Base-by-base conservation (phyloP, 2,329 filamentous ascomycete species). In the Xylariaceae sp. region DNA sequence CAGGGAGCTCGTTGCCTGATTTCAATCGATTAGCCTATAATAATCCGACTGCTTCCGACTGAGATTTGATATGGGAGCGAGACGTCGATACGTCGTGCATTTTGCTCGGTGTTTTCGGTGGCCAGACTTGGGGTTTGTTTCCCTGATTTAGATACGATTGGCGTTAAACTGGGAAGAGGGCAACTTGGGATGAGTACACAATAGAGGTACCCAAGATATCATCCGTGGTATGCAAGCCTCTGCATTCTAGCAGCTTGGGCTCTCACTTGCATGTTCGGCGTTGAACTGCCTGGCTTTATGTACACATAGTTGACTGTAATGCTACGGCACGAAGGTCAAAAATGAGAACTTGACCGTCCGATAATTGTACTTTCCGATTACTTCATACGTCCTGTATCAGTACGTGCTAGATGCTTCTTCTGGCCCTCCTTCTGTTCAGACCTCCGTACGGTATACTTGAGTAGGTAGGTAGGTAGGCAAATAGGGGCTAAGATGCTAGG, bases 21-120 rank as follows among this genome's bases (percentile, higher is more conserved):
- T 47, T 26, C 22, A n/a, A 21, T 49, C 39, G 46, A 49, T 48
- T 47, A 19, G 36, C 40, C 43, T 19, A 26, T 26, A 8, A 26
- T 26, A 4, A 26, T 37, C 21, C 36, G 22, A 29, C 44, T 40
- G 21, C 48, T 43, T 40, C 47, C 36, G 21, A 19, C 34, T 18
- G 34, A 13, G 40, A 42, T 50, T 53, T 48, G 36, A 45, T 46
- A 43, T 50, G 22, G 39, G 42, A 45, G 22, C 47, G 26, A 39
- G 51, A 44, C 32, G 41, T 50, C 18, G 13, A n/a, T 29, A 51
- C 49, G 47, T 54, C 49, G 51, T 54, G 57, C 51, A 54, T 57
- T 52, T 49, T 54, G 54, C 47, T 56, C 47, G 56, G 56, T 45
- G 56, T 58, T 53, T 21, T 36, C 32, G 56, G 47, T 49, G 47